Base-by-base conservation (phyloP, 2,329 filamentous ascomycete genomes). In the Nectriaceae sp. region DNA sequence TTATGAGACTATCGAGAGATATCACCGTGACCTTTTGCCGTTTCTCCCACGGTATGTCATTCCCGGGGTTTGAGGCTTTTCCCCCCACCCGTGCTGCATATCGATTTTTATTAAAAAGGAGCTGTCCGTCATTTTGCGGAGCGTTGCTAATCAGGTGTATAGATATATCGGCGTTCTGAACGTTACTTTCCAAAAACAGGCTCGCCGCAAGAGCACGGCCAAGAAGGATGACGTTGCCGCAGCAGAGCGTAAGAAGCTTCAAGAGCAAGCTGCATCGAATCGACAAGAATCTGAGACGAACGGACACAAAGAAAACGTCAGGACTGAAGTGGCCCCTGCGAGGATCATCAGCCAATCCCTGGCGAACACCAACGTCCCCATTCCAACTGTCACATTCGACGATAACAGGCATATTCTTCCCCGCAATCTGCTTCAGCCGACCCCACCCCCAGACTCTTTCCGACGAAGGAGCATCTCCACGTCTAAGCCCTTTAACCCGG, bases 121-220 rank as follows among this genome's bases (percentile, higher is more conserved):
- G n/a, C n/a, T n/a, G n/a, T n/a, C n/a, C n/a, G n/a, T n/a, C n/a
- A n/a, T n/a, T 21, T 29, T 20, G 13, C n/a, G n/a, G n/a, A 33
- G 11, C 18, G 39, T 41, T 40, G 39, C 41, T 45, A 48, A 59
- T 53, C 50, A 24, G 20, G 38, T 37, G 16, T 33, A 2, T 68
- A 96, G 90, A 65, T 97, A 99, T 62, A 97, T 99, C 62, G 94
- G 94, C 54, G 94, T 99, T 36, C 74, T 99, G 42, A 97, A 97
- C 68, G 93, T 97, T 18, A 97, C 91, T 0, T 97, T 96, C 66
- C 90, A 91, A 42, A 96, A 95, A 66, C 85, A 85, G 49, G 77
- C 83, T 2, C 89, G 90, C 46, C 84, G 82, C 41, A 84, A 77
- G 62, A 83, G 80, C 26, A 75, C 72, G 1, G 69, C 74, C 44